Base-by-base conservation (phyloP, 2,329 filamentous ascomycete genomes). In the Sporothrix pseudoabietina region DNA sequence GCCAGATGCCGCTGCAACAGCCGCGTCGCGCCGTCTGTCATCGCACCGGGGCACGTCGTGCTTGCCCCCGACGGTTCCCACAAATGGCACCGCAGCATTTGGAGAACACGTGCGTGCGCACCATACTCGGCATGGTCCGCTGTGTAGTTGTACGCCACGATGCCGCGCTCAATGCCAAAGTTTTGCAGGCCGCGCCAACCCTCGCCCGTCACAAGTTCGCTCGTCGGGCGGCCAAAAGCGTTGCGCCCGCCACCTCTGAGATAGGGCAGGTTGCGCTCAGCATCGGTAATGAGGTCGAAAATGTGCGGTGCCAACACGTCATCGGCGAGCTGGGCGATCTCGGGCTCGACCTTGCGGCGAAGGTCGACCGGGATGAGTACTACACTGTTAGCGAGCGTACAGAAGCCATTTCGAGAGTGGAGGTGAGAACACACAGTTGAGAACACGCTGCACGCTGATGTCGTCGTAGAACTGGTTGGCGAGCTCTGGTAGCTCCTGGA, bases 141-240 rank as follows among this genome's bases (percentile, higher is more conserved):
- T 69, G 90, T 87, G 75, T 91, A 91, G 22, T 87, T 89, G 59
- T 86, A 84, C 0, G 88, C 87, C 10, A 90, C 85, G 5, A 90
- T 80, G 78, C 90, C 90, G 75, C 87, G 86, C 44, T 82, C 79
- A 19, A 87, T 85, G 0, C 89, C 89, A 76, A 90, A 87, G 1
- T 85, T 83, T 76, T 90, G 88, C 2, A 92, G 82, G 55, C 84
- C 82, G 54, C 85, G 84, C 91, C 91, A 94, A 39, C 92, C 91
- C 75, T 90, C 86, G 0, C 87, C 85, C 0, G 90, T 90, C 49
- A 91, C 84, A 1, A 93, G 82, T 47, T 88, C 85, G 65, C 87
- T 87, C 7, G 82, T 86, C 69, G 86, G 86, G 69, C 84, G 83
- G 0, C 91, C 90, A 78, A 92, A 92, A 0, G 87, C 86, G 77